Evolutionary conservation across 352 stramenopile species (phyloP).

Genomic region (Elongisporangium prolatum): DNA sequence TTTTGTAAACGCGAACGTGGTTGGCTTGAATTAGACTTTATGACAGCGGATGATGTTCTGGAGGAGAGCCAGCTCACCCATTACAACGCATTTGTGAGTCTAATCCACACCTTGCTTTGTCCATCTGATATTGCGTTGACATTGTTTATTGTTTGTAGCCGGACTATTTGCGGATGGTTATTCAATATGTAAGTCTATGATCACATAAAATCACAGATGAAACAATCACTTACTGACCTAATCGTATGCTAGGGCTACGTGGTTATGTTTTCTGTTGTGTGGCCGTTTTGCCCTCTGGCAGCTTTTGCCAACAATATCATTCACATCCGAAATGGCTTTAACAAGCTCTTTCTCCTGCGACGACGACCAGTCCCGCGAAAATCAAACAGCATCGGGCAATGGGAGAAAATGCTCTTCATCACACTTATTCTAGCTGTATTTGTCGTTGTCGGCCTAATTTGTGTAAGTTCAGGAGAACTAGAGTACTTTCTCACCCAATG

Average conservation of each 20-base stretch:
- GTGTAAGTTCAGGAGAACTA: constrained; percentile 75
- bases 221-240: no score
- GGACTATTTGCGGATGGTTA: constrained; percentile 84
- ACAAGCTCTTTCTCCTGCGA: constrained; percentile 72
- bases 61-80: constrained; percentile 77
- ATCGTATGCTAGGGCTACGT: constrained; percentile 70
- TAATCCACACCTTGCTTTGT: background rate
- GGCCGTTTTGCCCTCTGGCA: constrained; percentile 78
- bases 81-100: constrained; percentile 78
- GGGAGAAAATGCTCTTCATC: constrained; percentile 85
- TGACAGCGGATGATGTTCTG: constrained; percentile 80
- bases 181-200: constrained; percentile 69
- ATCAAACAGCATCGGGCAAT: constrained; percentile 82
- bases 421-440: constrained; percentile 80
- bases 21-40: constrained; percentile 42
- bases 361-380: constrained; percentile 72
- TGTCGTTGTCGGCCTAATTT: constrained; percentile 80
- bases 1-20: background rate
- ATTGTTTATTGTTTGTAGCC: constrained; percentile 32
- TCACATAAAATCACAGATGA: no score
- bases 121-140: no score
- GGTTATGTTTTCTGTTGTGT: constrained; percentile 87
- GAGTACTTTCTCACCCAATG: constrained; percentile 82
- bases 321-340: constrained; percentile 83
- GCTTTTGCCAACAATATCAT: constrained; percentile 78